These are phyloP conservation scores for Heritiera fomes DNA, from an alignment of 345 rosid species.

Conservation along the genomic window DNA sequence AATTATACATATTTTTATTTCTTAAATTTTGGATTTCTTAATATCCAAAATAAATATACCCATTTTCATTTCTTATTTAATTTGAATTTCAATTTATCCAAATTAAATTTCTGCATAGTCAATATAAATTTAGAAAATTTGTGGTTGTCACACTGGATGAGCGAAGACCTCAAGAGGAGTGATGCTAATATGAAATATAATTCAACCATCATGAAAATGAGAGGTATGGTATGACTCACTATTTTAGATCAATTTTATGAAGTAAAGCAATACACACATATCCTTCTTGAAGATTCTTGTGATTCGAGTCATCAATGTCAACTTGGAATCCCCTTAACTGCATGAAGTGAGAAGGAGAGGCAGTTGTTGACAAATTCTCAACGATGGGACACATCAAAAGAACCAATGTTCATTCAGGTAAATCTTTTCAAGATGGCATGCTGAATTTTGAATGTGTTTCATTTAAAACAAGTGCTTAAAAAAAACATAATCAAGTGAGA, in stretches of 20 bases:
- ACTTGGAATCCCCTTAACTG: slow-evolving; percentile 41
- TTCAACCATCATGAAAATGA: slow-evolving; percentile 5
- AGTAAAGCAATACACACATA: slow-evolving; percentile 48
- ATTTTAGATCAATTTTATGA: not conserved
- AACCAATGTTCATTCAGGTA: not conserved
- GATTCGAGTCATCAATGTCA: slow-evolving; percentile 59
- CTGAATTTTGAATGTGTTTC: not conserved
- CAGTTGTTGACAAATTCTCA: not conserved
- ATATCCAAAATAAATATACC: no score
- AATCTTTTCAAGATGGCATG: not conserved
- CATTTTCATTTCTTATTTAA: no score
- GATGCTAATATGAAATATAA: slow-evolving; percentile 65
- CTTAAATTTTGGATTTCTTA: no score
- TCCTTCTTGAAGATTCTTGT: slow-evolving; percentile 59
- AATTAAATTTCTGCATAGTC: no score
- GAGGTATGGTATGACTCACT: not conserved
- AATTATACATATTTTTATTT: no score
- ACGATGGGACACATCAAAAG: not conserved
- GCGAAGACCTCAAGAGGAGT: slow-evolving; percentile 68
- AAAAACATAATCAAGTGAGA: not conserved
- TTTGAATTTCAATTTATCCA: no score
- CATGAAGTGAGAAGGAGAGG: not conserved
- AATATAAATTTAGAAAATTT: no score
- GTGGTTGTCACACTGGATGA: no score
- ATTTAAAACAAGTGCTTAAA: not conserved